Conservation (phyloP, 2,329 filamentous ascomycete genomes). For the Exophiala bonariae region DNA sequence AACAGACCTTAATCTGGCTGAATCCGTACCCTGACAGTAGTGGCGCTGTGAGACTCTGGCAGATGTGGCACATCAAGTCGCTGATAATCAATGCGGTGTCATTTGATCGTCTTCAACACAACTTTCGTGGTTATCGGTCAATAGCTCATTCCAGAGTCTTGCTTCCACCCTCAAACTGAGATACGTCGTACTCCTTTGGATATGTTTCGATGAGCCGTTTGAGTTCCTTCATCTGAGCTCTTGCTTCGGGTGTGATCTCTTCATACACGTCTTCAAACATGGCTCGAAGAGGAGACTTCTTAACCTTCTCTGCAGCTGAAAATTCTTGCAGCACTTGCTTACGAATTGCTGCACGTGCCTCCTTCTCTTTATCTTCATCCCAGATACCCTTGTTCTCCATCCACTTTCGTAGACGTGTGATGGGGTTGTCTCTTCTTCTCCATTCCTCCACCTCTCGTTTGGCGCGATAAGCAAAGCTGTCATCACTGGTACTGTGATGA, state of each 20-base stretch:
- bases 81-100: no score
- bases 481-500: slow-evolving; percentile 94
- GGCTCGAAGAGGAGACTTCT: slow-evolving; percentile 53
- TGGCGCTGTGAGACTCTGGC: no score
- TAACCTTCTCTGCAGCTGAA: slow-evolving; percentile 63
- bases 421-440: slow-evolving; percentile 86
- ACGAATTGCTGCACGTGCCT: slow-evolving; percentile 63
- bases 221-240: slow-evolving; percentile 73
- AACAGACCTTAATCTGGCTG: no score
- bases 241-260: slow-evolving; percentile 75
- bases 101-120: not conserved
- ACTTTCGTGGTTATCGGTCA: not conserved
- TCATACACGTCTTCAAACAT: slow-evolving; percentile 89
- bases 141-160: slow-evolving; percentile 55
- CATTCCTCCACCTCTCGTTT: slow-evolving; percentile 92
- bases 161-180: slow-evolving; percentile 71
- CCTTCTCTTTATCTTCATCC: slow-evolving; percentile 80
- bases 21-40: no score
- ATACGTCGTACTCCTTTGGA: slow-evolving; percentile 86
- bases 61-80: no score
- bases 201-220: slow-evolving; percentile 77
- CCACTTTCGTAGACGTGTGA: slow-evolving; percentile 84
- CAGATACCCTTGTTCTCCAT: slow-evolving; percentile 80
- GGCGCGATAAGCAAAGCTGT: slow-evolving; percentile 93
- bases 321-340: slow-evolving; percentile 84